Evolutionary conservation across 768 basidiomycete species (phyloP).

Genomic region (Aureoboletus auriporus): DNA sequence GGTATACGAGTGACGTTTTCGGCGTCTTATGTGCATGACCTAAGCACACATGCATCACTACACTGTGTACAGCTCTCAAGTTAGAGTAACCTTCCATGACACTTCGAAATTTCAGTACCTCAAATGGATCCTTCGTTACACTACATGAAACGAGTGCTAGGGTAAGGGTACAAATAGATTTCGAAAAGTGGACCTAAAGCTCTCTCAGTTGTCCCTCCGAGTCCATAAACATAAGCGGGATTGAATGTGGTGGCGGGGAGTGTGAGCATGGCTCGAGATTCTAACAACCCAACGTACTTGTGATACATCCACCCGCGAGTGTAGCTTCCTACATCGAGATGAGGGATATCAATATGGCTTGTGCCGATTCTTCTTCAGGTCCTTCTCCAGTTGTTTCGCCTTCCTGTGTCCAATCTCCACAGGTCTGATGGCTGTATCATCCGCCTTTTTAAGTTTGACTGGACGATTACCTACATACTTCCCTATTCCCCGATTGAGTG

Average conservation of each 20-base stretch:
- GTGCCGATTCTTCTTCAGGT: slow-evolving; percentile 84
- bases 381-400: slow-evolving; percentile 85
- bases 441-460: slow-evolving; percentile 94
- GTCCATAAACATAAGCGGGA: slow-evolving; percentile 7
- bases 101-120: not conserved
- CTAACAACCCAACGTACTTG: slow-evolving; percentile 28
- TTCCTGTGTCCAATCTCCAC: slow-evolving; percentile 94
- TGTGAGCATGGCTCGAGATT: slow-evolving; percentile 22
- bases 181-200: not conserved
- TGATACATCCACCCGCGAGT: slow-evolving; percentile 1
- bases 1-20: not conserved
- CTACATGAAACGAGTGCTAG: slow-evolving; percentile 2
- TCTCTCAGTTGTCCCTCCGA: not conserved
- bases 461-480: slow-evolving; percentile 99
- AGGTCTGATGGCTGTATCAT: slow-evolving; percentile 77
- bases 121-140: not conserved
- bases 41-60: slow-evolving; percentile 6
- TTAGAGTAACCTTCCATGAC: too few species aligned
- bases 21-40: slow-evolving; percentile 5
- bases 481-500: slow-evolving; percentile 41
- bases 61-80: too few species aligned
- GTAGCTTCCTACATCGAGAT: not conserved
- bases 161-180: not conserved
- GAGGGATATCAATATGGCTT: slow-evolving; percentile 65
- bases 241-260: slow-evolving; percentile 6